Base-by-base conservation (phyloP, 2,329 filamentous ascomycete genomes). In the Colletotrichum cuscutae region DNA sequence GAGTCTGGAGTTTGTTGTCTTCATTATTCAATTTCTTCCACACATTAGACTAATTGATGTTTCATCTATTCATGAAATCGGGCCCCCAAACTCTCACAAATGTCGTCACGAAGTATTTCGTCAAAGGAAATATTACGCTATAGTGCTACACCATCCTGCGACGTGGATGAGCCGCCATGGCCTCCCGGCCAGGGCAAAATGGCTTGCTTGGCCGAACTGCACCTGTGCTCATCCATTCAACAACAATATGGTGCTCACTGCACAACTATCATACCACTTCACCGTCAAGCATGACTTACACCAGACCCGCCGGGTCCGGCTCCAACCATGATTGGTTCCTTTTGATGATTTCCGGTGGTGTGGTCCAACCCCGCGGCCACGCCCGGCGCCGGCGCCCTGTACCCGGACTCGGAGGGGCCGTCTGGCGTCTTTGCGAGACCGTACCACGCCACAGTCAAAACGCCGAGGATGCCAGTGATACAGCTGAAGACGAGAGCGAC, bases 401-500 rank as follows among this genome's bases (percentile, higher is more conserved):
- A 49, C 35, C 65, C 65, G 24, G 42, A 3, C 9, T 13, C 52
- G 26, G 65, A 63, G 35, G 42, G 35, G n/a, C 32, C 57, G 15
- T 60, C 32, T 8, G 65, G 26, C 32, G 61, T 61, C 58, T 70
- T 61, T 54, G 81, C 84, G 72, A 89, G 79, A 2, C 91, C 92
- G 81, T 93, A 95, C 86, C 92, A 91, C 1, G 86, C 87, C 68
- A 97, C 90, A 13, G 90, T 89, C 0, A 82, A 86, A 76, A 95
- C 86, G 9, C 94, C 94, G 7, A 94, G 76, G 61, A 95, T 84
- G 2, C 93, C 94, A 19, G 88, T 88, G 3, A 95, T 74, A 75
- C 88, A 89, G 78, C 92, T 94, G 78, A 96, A 94, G 2, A 92
- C 91, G 76, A 97, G 82, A 12, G 94, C 94, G 1, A 95, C 88